Conservation (phyloP, 2,329 filamentous ascomycete genomes). For the Mariannaea elegans region DNA sequence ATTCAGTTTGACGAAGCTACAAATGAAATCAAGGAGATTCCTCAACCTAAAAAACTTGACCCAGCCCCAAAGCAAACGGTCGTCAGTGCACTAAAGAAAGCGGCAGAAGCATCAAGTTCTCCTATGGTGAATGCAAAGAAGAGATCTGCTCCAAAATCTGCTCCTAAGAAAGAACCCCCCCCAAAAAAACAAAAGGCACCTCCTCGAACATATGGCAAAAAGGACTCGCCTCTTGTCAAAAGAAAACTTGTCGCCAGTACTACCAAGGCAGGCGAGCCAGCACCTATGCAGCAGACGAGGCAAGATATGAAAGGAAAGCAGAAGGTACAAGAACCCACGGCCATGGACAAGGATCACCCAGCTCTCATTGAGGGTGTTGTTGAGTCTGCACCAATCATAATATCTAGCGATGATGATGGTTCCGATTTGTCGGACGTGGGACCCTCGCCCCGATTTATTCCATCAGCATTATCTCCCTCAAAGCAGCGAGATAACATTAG, state of each 20-base stretch:
- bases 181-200: slow-evolving; percentile 11
- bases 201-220: background rate
- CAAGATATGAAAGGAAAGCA: background rate
- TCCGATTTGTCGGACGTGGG: slow-evolving; percentile 9
- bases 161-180: background rate
- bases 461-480: background rate
- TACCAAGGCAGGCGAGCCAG: background rate
- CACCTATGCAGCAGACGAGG: background rate
- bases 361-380: background rate
- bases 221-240: background rate
- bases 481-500: background rate
- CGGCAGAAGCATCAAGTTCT: slow-evolving; percentile 26
- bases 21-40: slow-evolving; percentile 35
- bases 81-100: slow-evolving; percentile 27
- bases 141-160: slow-evolving; percentile 7
- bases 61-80: slow-evolving; percentile 17
- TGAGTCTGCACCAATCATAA: slow-evolving; percentile 20
- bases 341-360: background rate
- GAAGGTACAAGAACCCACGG: background rate
- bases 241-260: background rate
- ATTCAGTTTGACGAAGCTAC: slow-evolving; percentile 45
- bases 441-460: background rate
- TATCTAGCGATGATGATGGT: slow-evolving; percentile 29
- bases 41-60: slow-evolving; percentile 1
- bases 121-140: slow-evolving; percentile 21